Percentiles rank a stretch among this genome's conserved stretches.
These are phyloP conservation scores for Talaromyces sp. DNA, from an alignment of 2,329 filamentous ascomycete genomes.

Conservation along the genomic window DNA sequence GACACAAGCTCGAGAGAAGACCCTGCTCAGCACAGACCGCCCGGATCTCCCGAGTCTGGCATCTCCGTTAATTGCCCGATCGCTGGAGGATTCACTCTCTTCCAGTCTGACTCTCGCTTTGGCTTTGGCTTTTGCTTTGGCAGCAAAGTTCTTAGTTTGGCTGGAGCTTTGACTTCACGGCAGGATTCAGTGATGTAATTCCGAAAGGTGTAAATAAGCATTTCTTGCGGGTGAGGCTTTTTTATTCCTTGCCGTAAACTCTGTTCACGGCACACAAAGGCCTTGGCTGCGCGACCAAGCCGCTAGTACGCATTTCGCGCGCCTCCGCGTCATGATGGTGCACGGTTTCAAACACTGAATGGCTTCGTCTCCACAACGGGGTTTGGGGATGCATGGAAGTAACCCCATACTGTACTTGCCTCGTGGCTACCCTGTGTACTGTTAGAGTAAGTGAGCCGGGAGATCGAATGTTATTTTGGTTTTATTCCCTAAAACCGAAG, in stretches of 20 bases:
- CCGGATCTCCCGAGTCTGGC: not conserved
- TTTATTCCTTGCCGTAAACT: not conserved
- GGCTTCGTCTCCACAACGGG: not conserved
- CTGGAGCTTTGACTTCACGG: too few relatives aligned
- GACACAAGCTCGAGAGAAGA: too few relatives aligned
- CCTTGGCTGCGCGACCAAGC: too few relatives aligned
- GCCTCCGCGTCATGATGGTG: constrained; percentile 10
- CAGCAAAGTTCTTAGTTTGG: too few relatives aligned
- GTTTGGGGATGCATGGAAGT: not conserved
- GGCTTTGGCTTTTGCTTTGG: not conserved
- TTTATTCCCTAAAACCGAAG: too few relatives aligned
- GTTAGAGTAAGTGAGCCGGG: too few relatives aligned
- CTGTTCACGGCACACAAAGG: too few relatives aligned
- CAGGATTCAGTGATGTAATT: constrained; percentile 4
- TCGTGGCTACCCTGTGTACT: too few relatives aligned
- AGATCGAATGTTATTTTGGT: too few relatives aligned
- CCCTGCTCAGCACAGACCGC: constrained; percentile 3
- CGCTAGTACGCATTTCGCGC: not conserved
- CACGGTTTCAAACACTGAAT: not conserved
- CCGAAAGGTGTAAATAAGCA: not conserved
- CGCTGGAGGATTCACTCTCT: not conserved
- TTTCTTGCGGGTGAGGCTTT: constrained; percentile 4
- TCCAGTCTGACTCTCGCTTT: too few relatives aligned
- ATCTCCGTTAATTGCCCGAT: constrained; percentile 7
- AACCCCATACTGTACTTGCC: too few relatives aligned